phyloP scores from a whole-genome alignment of 805 yeast species.

The Metschnikowia similis region DNA sequence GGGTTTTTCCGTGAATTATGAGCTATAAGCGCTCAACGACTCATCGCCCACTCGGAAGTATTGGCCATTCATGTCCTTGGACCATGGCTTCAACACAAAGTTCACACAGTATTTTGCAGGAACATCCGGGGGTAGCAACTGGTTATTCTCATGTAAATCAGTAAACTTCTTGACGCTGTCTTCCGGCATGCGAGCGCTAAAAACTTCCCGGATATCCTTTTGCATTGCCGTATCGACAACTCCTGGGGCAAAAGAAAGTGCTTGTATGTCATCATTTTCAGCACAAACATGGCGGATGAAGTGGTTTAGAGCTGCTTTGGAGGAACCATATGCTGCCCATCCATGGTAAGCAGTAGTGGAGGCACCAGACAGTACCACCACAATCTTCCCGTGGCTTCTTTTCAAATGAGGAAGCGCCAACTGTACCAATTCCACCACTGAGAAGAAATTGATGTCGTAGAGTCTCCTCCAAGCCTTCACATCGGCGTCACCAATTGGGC shows the following conservation, averaged over 20 bases:
- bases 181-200: constrained; percentile 56
- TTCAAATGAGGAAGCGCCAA: constrained; percentile 56
- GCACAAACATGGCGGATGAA: constrained; percentile 60
- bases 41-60: constrained; percentile 60
- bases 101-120: constrained; percentile 72
- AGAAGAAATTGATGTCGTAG: constrained; percentile 75
- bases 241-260: constrained; percentile 87
- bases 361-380: constrained; percentile 92
- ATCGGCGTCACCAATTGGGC: constrained; percentile 47
- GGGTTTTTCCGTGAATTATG: background rate
- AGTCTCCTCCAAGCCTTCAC: constrained; percentile 55
- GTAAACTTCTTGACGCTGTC: constrained; percentile 58
- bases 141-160: constrained; percentile 53
- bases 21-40: constrained; percentile 6
- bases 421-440: constrained; percentile 59
- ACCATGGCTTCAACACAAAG: constrained; percentile 59
- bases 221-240: constrained; percentile 94
- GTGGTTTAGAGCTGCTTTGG: constrained; percentile 89
- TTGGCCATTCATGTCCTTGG: constrained; percentile 56
- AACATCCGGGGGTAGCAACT: constrained; percentile 61
- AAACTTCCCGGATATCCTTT: constrained; percentile 62
- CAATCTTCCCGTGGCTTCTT: constrained; percentile 52
- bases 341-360: constrained; percentile 56
- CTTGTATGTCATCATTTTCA: constrained; percentile 58
- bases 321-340: constrained; percentile 90